Evolutionary conservation across 1,284 basidiomycete species (phyloP), one percentile per base, ranked within the genome.

Genomic region (Tilletia setariae): DNA sequence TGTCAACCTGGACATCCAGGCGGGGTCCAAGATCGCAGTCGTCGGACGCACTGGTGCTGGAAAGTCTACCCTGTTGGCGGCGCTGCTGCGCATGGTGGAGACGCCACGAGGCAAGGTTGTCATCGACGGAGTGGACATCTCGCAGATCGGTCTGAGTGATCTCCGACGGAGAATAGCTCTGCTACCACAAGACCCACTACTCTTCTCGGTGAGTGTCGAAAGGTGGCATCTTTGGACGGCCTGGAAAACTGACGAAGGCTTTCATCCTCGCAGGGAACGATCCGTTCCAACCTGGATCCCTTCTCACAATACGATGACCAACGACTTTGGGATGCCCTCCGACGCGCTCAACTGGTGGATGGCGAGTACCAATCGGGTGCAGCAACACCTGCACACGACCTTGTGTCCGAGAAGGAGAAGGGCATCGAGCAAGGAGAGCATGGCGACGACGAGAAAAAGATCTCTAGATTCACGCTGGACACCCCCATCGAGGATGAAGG

Each of bases 51-150:
- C 84, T 1, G 85, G 86, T 19, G 78, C 83, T 74, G 90, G 90
- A 53, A 91, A 91, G 84, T 89, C 88, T 65, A 91, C 90, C 1
- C 83, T 93, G 13, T 85, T 93, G 42, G 88, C 88, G 63, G 83
- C 86, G 1, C 84, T 94, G 21, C 89, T 93, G 83, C 88, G 91
- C 30, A 88, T 89, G 56, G 87, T 90, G 43, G 89, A 91, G 79
- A 81, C 90, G 7, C 83, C 85, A 46, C 77, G 83, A 0, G 92
- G 92, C 0, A 80, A 75, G 8, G 89, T 93, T 70, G 83, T 85
- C 56, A 90, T 94, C 63, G 92, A 93, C 78, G 90, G 88, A 0
- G 69, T 86, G 25, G 86, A 91, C 78, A 80, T 83, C 8, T 65
- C 76, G n/a, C 71, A 84, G 68, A 83, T 88, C n/a, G 87, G 87